phyloP scores from a whole-genome alignment of 2,329 filamentous ascomycete genomes.

The Capronia epimyces region DNA sequence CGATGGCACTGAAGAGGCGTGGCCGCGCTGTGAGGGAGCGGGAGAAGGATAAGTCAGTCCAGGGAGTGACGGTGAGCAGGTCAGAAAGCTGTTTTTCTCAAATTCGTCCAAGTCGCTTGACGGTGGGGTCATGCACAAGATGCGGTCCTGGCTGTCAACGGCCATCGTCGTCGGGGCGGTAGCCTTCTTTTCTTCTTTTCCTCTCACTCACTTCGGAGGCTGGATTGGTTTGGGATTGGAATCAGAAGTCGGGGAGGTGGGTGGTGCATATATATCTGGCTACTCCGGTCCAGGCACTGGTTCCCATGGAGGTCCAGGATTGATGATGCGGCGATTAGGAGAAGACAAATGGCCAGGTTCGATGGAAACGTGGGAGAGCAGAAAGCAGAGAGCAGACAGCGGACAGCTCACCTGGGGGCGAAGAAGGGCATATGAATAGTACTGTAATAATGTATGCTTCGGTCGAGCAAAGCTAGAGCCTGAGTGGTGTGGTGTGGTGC shows the following conservation, averaged over 20 bases:
- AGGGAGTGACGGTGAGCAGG: conserved; percentile 23
- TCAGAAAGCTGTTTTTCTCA: conserved; percentile 25
- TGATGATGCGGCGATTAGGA: no score
- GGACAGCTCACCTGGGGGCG: conserved; percentile 12
- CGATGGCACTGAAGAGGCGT: conserved; percentile 20
- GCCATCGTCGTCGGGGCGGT: conserved; percentile 8
- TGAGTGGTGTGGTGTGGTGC: neutral
- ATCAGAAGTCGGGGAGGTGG: neutral
- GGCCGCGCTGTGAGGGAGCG: conserved; percentile 25
- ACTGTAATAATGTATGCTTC: neutral
- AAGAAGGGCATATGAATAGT: conserved; percentile 23
- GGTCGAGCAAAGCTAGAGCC: neutral
- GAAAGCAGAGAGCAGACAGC: no score
- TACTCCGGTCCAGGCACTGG: neutral
- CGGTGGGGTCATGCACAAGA: conserved; percentile 28
- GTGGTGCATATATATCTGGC: conserved; percentile 14
- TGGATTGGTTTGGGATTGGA: neutral
- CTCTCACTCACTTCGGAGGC: neutral
- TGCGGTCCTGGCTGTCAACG: conserved; percentile 19
- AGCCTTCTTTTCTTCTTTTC: neutral
- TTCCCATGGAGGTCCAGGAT: neutral
- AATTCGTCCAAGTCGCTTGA: conserved; percentile 28
- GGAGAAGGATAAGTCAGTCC: conserved; percentile 27
- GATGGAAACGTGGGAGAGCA: conserved; percentile 5
- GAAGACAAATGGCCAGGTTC: neutral